phyloP scores from a whole-genome alignment of 805 yeast genomes.

The Sugiyamaella floridensis region DNA sequence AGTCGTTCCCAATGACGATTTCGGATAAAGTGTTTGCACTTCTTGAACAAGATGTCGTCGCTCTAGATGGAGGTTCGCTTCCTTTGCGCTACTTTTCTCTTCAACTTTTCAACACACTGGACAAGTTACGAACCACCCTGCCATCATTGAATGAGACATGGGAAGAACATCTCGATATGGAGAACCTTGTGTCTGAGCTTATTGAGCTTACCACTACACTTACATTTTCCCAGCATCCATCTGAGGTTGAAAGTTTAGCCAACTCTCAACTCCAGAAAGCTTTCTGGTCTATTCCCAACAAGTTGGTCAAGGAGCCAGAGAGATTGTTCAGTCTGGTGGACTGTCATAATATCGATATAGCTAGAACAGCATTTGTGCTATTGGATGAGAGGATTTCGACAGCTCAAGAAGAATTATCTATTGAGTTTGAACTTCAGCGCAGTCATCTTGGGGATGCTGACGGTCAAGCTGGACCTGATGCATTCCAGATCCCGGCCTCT shows the following conservation, averaged over 20 bases:
- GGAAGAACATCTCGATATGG: background rate
- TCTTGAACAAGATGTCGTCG: conserved; percentile 15
- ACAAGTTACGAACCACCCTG: background rate
- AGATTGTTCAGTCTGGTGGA: conserved; percentile 32
- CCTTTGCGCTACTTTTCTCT: conserved; percentile 45
- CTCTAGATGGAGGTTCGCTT: conserved; percentile 5
- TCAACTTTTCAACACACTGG: conserved; percentile 35
- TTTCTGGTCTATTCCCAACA: conserved; percentile 4
- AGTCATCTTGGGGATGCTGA: conserved; percentile 27
- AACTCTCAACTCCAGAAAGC: conserved; percentile 9
- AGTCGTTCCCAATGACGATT: background rate
- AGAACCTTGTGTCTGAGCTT: background rate
- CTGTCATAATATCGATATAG: conserved; percentile 22
- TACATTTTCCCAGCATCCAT: background rate
- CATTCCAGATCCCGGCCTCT: conserved; percentile 4
- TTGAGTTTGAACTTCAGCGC: conserved; percentile 37
- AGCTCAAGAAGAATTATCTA: conserved; percentile 21
- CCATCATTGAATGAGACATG: background rate
- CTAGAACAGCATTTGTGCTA: conserved; percentile 17
- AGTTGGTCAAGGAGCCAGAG: conserved; percentile 7
- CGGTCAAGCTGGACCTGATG: conserved; percentile 20
- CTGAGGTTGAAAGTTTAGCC: conserved; percentile 3
- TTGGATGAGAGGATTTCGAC: conserved; percentile 13
- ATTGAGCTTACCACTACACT: background rate
- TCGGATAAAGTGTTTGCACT: conserved; percentile 12